A percentile compares a stretch with the other conserved stretches of the same genome.
Conservation (phyloP, 2,329 filamentous ascomycete species). For the Fusarium incarnatum region DNA sequence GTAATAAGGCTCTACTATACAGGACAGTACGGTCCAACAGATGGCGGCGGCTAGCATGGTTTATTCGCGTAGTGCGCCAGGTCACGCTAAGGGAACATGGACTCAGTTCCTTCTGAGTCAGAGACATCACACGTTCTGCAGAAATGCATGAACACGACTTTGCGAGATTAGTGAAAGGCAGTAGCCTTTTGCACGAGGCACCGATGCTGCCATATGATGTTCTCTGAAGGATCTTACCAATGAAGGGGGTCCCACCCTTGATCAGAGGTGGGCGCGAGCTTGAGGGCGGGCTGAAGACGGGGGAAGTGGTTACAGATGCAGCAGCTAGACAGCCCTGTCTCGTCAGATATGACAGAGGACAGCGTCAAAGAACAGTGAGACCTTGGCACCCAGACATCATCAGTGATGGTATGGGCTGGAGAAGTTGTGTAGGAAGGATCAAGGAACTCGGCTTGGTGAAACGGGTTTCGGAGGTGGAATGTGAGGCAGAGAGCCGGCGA, state of each 20-base stretch:
- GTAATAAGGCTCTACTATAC: background rate
- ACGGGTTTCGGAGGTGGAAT: background rate
- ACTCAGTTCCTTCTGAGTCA: constrained; percentile 37
- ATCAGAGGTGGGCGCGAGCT: constrained; percentile 32
- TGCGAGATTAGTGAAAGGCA: constrained; percentile 10
- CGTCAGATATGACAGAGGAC: constrained; percentile 16
- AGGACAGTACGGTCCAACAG: background rate
- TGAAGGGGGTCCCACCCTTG: constrained; percentile 8
- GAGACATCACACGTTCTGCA: constrained; percentile 22
- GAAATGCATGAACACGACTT: constrained; percentile 25
- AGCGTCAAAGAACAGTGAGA: constrained; percentile 10
- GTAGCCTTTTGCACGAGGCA: background rate
- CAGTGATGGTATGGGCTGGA: background rate
- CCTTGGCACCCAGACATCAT: background rate
- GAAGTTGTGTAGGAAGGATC: background rate
- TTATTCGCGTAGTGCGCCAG: constrained; percentile 5
- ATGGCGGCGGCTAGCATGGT: constrained; percentile 25
- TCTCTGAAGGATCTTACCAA: constrained; percentile 10
- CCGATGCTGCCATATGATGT: constrained; percentile 10
- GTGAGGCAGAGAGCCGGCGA: background rate
- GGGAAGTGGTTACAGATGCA: constrained; percentile 30
- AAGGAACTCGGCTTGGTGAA: background rate
- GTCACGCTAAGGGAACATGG: constrained; percentile 27
- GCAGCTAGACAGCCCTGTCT: constrained; percentile 4
- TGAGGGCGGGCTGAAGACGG: constrained; percentile 25